Conservation (phyloP, 495 filamentous ascomycete genomes). For the Umbilicaria muhlenbergii region DNA sequence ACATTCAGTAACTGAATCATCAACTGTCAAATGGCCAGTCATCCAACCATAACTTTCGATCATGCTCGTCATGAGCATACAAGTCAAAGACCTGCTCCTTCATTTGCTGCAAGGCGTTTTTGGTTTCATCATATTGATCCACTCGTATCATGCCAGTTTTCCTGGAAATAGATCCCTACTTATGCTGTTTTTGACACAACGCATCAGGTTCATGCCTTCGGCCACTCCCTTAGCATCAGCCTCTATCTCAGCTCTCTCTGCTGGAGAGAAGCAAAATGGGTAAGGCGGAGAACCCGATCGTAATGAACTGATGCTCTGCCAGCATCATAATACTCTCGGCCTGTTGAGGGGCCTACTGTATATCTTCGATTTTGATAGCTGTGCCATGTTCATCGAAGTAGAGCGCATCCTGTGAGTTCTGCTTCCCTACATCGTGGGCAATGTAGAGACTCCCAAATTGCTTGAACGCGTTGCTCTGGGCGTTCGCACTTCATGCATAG, state of each 20-base stretch:
- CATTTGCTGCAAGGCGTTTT: background rate
- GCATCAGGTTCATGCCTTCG: slow-evolving; percentile 20
- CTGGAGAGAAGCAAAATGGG: slow-evolving; percentile 18
- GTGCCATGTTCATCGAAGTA: slow-evolving; percentile 12
- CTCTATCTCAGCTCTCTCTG: slow-evolving; percentile 17
- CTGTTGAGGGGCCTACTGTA: slow-evolving; percentile 16
- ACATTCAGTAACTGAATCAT: no score
- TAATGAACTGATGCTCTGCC: slow-evolving; percentile 14
- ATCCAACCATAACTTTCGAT: background rate
- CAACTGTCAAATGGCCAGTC: background rate
- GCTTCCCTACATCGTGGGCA: slow-evolving; percentile 10
- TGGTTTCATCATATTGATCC: slow-evolving; percentile 19
- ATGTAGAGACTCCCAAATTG: slow-evolving; percentile 19
- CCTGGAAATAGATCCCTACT: slow-evolving; percentile 19
- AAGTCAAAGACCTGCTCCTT: background rate
- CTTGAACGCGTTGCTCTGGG: slow-evolving; percentile 13
- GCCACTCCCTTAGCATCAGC: slow-evolving; percentile 17
- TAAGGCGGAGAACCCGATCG: slow-evolving; percentile 16
- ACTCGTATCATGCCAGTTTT: slow-evolving; percentile 19
- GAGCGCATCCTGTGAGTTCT: background rate
- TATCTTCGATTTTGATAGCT: slow-evolving; percentile 11
- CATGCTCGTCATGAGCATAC: background rate
- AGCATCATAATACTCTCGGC: slow-evolving; percentile 16
- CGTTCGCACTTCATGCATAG: slow-evolving; percentile 15
- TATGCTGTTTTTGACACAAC: slow-evolving; percentile 17